Conservation (phyloP, 148 eudicot genomes). For the Chenopodium suecicum region DNA sequence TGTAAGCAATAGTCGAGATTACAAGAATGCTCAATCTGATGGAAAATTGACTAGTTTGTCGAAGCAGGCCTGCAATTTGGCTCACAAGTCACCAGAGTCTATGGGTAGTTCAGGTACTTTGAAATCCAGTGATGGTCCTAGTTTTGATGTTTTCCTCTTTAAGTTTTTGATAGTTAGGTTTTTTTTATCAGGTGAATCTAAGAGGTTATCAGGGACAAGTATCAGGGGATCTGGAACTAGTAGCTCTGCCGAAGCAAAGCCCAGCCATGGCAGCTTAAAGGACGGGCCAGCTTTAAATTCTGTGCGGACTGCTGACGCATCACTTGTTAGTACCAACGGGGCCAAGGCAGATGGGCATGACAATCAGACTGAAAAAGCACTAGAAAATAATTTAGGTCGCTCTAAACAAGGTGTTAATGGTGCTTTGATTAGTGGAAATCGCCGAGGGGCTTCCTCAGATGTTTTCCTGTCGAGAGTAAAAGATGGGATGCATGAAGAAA, state of each 20-base stretch:
- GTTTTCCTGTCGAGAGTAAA: conserved; percentile 44
- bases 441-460: conserved; percentile 36
- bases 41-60: conserved; percentile 35
- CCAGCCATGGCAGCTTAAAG: conserved; percentile 28
- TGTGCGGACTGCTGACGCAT: conserved; percentile 38
- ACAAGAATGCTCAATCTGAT: conserved; percentile 46
- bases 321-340: conserved; percentile 35
- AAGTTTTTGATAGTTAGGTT: conserved; percentile 11
- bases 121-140: conserved; percentile 2
- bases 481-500: conserved; percentile 49
- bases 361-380: conserved; percentile 44
- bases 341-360: conserved; percentile 34
- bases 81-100: conserved; percentile 40
- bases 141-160: conserved; percentile 9
- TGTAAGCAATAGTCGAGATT: conserved; percentile 40
- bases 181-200: conserved; percentile 50
- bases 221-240: conserved; percentile 41
- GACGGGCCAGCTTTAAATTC: conserved; percentile 33
- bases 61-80: conserved; percentile 38
- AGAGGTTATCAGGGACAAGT: conserved; percentile 40
- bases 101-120: conserved; percentile 39
- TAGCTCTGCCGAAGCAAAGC: conserved; percentile 43
- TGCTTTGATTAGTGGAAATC: conserved; percentile 32
- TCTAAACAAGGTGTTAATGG: conserved; percentile 37
- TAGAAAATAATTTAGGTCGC: conserved; percentile 35